Evolutionary conservation across 2,329 filamentous ascomycete species (phyloP).

Genomic region (Tolypocladium inflatum): DNA sequence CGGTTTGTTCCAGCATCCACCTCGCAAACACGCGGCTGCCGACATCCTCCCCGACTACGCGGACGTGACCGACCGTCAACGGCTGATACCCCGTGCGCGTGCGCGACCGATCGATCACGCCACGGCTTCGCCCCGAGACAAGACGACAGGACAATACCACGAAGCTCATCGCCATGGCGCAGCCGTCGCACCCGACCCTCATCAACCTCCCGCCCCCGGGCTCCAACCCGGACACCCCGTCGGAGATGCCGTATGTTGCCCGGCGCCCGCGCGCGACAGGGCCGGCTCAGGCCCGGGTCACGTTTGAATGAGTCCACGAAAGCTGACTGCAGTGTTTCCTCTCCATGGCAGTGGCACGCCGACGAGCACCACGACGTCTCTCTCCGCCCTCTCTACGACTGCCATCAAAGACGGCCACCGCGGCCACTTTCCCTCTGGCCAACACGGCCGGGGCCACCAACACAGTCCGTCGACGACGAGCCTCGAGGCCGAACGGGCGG

Average conservation of each 20-base stretch:
- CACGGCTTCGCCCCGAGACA: not conserved
- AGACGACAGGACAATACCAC: not conserved
- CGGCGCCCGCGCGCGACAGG: not conserved
- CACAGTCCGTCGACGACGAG: slow-evolving; percentile 56
- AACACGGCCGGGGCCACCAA: slow-evolving; percentile 47
- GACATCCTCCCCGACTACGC: not conserved
- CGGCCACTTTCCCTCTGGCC: slow-evolving; percentile 54
- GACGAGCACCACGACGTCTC: slow-evolving; percentile 83
- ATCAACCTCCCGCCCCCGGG: slow-evolving; percentile 78
- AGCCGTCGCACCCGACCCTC: slow-evolving; percentile 49
- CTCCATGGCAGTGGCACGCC: slow-evolving; percentile 58
- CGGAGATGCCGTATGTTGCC: slow-evolving; percentile 71
- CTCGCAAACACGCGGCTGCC: not conserved
- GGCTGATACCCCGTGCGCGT: not conserved
- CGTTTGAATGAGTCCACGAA: not conserved
- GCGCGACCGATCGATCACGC: not conserved
- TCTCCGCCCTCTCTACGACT: slow-evolving; percentile 84
- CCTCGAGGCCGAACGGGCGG: slow-evolving; percentile 83
- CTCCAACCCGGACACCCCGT: slow-evolving; percentile 77
- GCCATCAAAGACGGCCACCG: slow-evolving; percentile 96
- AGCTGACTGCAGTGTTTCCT: not conserved
- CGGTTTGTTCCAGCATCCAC: not conserved
- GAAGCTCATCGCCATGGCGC: slow-evolving; percentile 21
- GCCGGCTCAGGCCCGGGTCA: not conserved
- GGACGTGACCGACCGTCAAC: not conserved